Evolutionary conservation across 169 alveolate species (phyloP), one percentile per base, ranked within the genome.

Genomic region (Plasmodium blacklocki): DNA sequence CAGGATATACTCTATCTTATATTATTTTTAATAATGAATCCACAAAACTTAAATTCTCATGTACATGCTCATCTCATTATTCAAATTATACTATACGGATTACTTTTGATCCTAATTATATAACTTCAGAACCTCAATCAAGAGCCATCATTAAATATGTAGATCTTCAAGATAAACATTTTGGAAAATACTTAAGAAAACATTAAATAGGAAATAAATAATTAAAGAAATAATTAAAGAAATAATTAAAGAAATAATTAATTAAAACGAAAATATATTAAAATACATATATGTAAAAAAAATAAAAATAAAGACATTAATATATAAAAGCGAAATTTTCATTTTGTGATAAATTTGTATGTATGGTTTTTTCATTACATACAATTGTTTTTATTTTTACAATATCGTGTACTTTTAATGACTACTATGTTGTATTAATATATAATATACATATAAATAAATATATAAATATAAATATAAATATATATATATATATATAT

Each of bases 1-100:
- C 29, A 15, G 89, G 89, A n/a, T 52, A 50, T 47, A 78, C 72
- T 18, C 59, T 78, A 14, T 78, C 89, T 0, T 78, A 78, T 59
- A 49, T 78, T 11, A 78, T 76, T 23, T 52, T 78, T 49, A 63
- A 78, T 54, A 19, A 32, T 5, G 78, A 56, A 14, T 18, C 45
- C 2, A 66, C 64, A 14, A 49, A 59, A 14, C 89, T 52, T 4
- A 29, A 43, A 9, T n/a, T 78, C 58, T 78, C 89, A 32, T 78
- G 89, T 62, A 64, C 47, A 70, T 78, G 89, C 8, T 23, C 50
- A 43, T 64, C 78, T 45, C 0, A 3, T 9, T 0, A 78, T 32
- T 56, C 74, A 15, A 64, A 67, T 9, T 70, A 78, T 45, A 78
- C 78, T 32, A 78, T 78, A 39, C 50, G 50, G 3, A 14, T 78